Conservation (phyloP, 1,284 basidiomycete genomes). For the Sparassis latifolia region DNA sequence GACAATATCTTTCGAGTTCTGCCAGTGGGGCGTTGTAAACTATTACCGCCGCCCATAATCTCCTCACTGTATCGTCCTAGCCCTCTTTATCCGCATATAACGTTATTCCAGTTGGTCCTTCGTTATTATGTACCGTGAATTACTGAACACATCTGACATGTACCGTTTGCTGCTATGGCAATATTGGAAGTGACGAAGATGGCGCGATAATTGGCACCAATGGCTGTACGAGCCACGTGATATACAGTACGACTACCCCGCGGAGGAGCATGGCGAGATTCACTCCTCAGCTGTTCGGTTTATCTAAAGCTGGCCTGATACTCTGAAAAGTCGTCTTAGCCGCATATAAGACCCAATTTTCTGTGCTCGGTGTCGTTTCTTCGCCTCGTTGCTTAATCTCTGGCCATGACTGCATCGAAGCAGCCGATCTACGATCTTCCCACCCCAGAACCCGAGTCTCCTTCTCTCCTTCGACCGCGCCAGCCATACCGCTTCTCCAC, state of each 20-base stretch:
- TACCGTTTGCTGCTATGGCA: too few species aligned
- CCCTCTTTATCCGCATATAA: conserved; percentile 2
- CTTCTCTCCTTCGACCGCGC: conserved; percentile 41
- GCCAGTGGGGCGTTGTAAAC: too few species aligned
- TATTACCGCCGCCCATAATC: too few species aligned
- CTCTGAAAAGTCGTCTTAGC: neutral
- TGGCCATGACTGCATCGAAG: neutral
- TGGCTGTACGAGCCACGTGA: too few species aligned
- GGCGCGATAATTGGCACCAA: too few species aligned
- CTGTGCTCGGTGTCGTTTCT: neutral
- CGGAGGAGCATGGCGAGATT: too few species aligned
- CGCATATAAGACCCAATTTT: neutral
- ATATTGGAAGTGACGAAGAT: too few species aligned
- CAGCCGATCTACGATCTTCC: conserved; percentile 39
- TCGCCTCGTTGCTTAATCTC: neutral
- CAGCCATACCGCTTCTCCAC: conserved; percentile 80
- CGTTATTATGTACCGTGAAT: too few species aligned
- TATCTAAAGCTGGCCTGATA: neutral
- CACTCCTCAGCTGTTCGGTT: too few species aligned
- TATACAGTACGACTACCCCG: too few species aligned
- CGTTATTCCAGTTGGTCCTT: neutral
- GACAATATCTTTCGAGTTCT: too few species aligned
- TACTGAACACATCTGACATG: too few species aligned
- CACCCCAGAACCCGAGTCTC: conserved; percentile 75
- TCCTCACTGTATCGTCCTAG: conserved; percentile 6